Percentiles rank a stretch among this genome's conserved stretches.
phyloP scores from a whole-genome alignment of 225 moss, liverwort and hornwort species.

The Antitrichia curtipendula region DNA sequence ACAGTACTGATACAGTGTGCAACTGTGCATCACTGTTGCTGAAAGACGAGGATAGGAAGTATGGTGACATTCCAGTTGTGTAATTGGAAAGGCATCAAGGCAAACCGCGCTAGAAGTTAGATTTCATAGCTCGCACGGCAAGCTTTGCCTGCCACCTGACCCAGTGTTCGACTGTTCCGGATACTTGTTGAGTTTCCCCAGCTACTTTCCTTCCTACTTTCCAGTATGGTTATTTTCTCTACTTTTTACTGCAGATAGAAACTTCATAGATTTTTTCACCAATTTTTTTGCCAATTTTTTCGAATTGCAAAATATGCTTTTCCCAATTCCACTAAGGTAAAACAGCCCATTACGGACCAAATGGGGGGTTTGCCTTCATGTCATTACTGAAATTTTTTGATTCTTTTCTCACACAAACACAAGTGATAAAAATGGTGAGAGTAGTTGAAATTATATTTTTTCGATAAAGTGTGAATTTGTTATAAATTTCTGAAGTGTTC shows the following conservation, averaged over 20 bases:
- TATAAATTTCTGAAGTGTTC: no score
- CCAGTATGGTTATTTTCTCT: background rate
- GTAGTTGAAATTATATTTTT: no score
- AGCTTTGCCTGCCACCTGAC: background rate
- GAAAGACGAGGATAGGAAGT: background rate
- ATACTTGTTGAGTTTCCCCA: no score
- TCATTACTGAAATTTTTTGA: no score
- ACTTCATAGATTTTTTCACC: background rate
- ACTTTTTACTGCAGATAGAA: background rate
- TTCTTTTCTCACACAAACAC: no score
- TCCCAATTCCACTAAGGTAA: no score
- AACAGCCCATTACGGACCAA: no score
- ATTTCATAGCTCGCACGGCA: background rate
- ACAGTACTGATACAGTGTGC: background rate
- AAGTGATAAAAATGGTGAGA: no score
- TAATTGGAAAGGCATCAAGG: background rate
- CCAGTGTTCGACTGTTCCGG: background rate
- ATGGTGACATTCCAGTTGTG: background rate
- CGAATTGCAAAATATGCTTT: no score
- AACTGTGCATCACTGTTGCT: background rate
- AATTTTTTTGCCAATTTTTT: accelerated
- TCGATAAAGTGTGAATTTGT: no score
- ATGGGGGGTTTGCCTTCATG: no score
- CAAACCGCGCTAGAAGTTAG: background rate
- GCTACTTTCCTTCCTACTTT: no score